Conservation (phyloP, 768 basidiomycete species). For the Cantharellus cinnabarinus region DNA sequence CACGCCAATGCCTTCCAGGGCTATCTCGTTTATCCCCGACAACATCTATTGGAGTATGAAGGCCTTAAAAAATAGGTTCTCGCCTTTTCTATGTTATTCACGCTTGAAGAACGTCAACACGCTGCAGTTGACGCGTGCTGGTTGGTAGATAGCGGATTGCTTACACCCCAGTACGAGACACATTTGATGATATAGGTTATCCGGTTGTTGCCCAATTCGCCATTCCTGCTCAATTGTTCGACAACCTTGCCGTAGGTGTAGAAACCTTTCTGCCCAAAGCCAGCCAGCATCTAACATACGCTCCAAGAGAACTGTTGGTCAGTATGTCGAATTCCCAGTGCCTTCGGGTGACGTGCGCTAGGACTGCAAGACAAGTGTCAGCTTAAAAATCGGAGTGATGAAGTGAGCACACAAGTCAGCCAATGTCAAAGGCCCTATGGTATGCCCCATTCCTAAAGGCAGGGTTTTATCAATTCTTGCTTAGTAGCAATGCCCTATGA, state of each 20-base stretch:
- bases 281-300: constrained; percentile 95
- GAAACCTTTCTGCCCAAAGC: constrained; percentile 86
- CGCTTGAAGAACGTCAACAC: too few relatives aligned
- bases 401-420: constrained; percentile 34
- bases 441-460: constrained; percentile 82
- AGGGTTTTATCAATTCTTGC: constrained; percentile 93
- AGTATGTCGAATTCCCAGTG: constrained; percentile 86
- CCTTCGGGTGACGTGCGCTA: constrained; percentile 74
- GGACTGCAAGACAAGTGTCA: constrained; percentile 88
- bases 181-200: too few relatives aligned
- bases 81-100: too few relatives aligned
- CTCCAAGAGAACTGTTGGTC: constrained; percentile 73
- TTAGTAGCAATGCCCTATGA: constrained; percentile 68
- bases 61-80: too few relatives aligned
- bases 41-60: too few relatives aligned
- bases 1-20: too few relatives aligned
- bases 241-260: constrained; percentile 21
- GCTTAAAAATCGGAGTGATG: constrained; percentile 14
- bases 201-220: too few relatives aligned
- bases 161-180: too few relatives aligned
- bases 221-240: too few relatives aligned
- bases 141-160: too few relatives aligned
- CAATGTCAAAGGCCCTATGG: constrained; percentile 86
- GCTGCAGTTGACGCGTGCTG: too few relatives aligned
- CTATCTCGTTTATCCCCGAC: too few relatives aligned